Evolutionary conservation across 2,329 filamentous ascomycete species (phyloP).

Genomic region (Camillea tinctor): DNA sequence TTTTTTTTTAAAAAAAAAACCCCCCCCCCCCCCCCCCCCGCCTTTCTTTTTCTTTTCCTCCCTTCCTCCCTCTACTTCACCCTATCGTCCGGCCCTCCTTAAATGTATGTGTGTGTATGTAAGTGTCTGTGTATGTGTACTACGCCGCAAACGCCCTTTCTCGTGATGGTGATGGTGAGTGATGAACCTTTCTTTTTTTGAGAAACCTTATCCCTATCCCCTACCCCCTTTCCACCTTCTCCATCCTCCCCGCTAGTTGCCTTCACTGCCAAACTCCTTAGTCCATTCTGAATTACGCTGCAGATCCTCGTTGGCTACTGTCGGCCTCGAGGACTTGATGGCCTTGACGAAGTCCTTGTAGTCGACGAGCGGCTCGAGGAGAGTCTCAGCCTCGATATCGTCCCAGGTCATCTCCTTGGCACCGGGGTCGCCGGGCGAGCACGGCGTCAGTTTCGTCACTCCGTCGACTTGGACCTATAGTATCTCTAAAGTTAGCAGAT

Average conservation of each 20-base stretch:
- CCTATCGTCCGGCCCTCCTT: no score
- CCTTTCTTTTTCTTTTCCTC: no score
- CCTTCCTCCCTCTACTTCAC: no score
- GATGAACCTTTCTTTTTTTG: neutral
- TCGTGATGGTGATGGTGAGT: neutral
- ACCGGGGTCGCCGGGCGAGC: slow-evolving; percentile 83
- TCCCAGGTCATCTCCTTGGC: slow-evolving; percentile 95
- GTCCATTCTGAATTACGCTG: slow-evolving; percentile 89
- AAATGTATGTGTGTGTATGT: no score
- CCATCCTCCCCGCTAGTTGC: slow-evolving; percentile 47
- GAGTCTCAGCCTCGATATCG: slow-evolving; percentile 76
- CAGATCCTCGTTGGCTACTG: slow-evolving; percentile 85
- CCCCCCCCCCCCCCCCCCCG: no score
- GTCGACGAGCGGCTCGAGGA: slow-evolving; percentile 81
- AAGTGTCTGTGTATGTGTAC: neutral
- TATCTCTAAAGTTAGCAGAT: neutral
- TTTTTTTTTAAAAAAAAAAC: no score
- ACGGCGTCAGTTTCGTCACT: slow-evolving; percentile 74
- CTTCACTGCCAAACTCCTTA: slow-evolving; percentile 91
- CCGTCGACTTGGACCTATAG: slow-evolving; percentile 68
- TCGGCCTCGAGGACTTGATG: slow-evolving; percentile 83
- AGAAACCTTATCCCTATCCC: neutral
- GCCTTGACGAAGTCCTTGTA: slow-evolving; percentile 94
- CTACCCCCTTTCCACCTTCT: no score
- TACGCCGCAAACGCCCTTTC: neutral